Evolutionary conservation across 2,329 filamentous ascomycete genomes (phyloP).

Genomic region (Thermothelomyces thermophilus): DNA sequence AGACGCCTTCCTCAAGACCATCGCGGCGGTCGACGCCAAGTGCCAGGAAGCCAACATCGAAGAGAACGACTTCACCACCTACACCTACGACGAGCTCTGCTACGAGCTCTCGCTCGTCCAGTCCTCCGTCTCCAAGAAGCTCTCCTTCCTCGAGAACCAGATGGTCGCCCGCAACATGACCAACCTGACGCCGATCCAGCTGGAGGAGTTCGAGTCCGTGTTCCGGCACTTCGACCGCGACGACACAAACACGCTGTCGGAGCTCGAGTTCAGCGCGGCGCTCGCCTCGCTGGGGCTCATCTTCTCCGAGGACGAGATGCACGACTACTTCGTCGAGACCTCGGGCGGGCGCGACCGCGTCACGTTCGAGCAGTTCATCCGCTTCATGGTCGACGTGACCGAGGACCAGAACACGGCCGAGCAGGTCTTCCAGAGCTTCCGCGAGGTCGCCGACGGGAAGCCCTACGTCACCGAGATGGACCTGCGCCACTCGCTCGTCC

Average conservation of each 20-base stretch:
- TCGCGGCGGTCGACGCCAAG: slow-evolving; percentile 77
- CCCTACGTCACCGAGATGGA: slow-evolving; percentile 98
- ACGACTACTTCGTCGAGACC: slow-evolving; percentile 86
- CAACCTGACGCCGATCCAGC: slow-evolving; percentile 93
- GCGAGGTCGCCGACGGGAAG: slow-evolving; percentile 95
- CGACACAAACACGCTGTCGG: slow-evolving; percentile 78
- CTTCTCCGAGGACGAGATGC: slow-evolving; percentile 97
- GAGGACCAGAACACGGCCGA: slow-evolving; percentile 98
- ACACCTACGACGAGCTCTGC: slow-evolving; percentile 91
- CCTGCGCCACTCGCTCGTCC: slow-evolving; percentile 86
- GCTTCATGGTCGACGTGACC: slow-evolving; percentile 98
- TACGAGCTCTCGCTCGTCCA: slow-evolving; percentile 92
- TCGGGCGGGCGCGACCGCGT: slow-evolving; percentile 72
- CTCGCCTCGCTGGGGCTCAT: slow-evolving; percentile 91
- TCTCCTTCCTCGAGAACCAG: slow-evolving; percentile 95
- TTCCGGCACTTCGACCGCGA: slow-evolving; percentile 98
- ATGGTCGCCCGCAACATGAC: slow-evolving; percentile 98
- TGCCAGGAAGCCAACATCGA: slow-evolving; percentile 97
- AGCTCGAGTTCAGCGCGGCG: slow-evolving; percentile 93
- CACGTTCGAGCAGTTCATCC: slow-evolving; percentile 97
- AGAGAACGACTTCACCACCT: slow-evolving; percentile 99
- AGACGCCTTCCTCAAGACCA: slow-evolving; percentile 85
- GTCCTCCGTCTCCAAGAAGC: slow-evolving; percentile 89
- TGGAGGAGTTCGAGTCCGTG: slow-evolving; percentile 97
- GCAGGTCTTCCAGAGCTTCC: slow-evolving; percentile 96